These are phyloP conservation scores for Haematococcus lacustris DNA, from an alignment of 139 green algal species.

Conservation along the genomic window DNA sequence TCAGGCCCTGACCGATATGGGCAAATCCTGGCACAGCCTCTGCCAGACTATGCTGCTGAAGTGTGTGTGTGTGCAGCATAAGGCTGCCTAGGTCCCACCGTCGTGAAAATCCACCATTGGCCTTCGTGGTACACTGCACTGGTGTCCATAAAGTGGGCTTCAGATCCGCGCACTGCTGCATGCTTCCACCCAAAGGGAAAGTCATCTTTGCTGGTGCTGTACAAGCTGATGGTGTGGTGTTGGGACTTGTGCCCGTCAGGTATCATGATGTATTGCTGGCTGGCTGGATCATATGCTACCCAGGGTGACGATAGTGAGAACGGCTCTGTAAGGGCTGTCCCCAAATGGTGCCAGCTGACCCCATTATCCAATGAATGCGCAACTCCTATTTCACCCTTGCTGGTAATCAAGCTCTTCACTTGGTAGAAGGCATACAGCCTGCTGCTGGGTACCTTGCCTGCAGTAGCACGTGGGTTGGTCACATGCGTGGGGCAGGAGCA, in stretches of 20 bases:
- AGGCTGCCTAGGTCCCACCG: no score
- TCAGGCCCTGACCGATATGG: no score
- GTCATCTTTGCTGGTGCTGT: not conserved
- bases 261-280: slow-evolving; percentile 4
- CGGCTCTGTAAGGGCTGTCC: slow-evolving; percentile 1
- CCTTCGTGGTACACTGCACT: not conserved
- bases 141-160: slow-evolving; percentile 2
- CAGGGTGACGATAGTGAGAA: slow-evolving; percentile 10
- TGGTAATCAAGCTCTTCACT: not conserved
- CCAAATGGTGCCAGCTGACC: slow-evolving; percentile 5
- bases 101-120: slow-evolving; percentile 14
- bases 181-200: slow-evolving; percentile 9
- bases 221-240: not conserved
- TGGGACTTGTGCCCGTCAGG: slow-evolving; percentile 4
- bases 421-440: slow-evolving; percentile 4
- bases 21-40: no score
- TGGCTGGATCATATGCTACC: slow-evolving; percentile 7
- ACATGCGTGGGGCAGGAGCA: no score
- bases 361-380: slow-evolving; percentile 2
- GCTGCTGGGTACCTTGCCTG: not conserved
- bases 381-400: slow-evolving; percentile 8
- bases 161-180: not conserved
- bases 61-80: not conserved
- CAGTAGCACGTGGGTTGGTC: no score
- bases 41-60: no score